Percentiles rank a stretch among this genome's conserved stretches.
phyloP scores from a whole-genome alignment of 1,284 basidiomycete species.

The Gomphus sp. region DNA sequence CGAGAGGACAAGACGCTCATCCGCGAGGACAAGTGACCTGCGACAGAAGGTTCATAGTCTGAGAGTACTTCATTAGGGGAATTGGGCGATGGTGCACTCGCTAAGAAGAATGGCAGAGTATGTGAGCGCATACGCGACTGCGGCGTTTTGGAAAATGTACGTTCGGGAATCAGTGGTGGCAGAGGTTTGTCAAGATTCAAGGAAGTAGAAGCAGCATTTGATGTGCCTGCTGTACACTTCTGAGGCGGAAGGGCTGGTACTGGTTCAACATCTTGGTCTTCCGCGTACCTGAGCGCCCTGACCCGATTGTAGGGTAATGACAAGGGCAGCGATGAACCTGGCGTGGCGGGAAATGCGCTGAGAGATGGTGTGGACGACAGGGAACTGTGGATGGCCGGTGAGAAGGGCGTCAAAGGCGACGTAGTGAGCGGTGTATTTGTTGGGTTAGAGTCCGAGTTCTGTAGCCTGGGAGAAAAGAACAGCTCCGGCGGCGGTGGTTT shows the following conservation, averaged over 20 bases:
- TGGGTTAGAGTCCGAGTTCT: not conserved
- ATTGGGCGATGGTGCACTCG: not conserved
- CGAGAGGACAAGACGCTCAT: not conserved
- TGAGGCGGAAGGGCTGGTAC: slow-evolving; percentile 2
- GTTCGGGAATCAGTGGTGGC: not conserved
- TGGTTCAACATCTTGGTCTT: not conserved
- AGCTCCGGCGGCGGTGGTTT: not conserved
- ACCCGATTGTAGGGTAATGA: not conserved
- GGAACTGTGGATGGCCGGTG: not conserved
- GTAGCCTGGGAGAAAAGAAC: slow-evolving; percentile 1
- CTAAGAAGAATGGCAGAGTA: not conserved
- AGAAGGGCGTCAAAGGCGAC: slow-evolving; percentile 3
- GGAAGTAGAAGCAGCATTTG: not conserved
- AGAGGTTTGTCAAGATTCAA: not conserved
- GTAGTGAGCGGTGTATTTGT: not conserved
- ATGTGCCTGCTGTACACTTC: not conserved
- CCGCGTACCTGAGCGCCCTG: too few species aligned
- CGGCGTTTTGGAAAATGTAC: not conserved
- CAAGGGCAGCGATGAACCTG: not conserved
- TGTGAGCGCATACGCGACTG: not conserved
- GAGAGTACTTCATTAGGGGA: not conserved
- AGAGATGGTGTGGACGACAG: slow-evolving; percentile 3
- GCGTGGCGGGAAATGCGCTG: slow-evolving; percentile 8
- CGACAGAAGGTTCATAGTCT: not conserved
- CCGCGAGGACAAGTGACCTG: not conserved